Conservation (phyloP, 2,329 filamentous ascomycete genomes). For the Ceratocystis destructans region DNA sequence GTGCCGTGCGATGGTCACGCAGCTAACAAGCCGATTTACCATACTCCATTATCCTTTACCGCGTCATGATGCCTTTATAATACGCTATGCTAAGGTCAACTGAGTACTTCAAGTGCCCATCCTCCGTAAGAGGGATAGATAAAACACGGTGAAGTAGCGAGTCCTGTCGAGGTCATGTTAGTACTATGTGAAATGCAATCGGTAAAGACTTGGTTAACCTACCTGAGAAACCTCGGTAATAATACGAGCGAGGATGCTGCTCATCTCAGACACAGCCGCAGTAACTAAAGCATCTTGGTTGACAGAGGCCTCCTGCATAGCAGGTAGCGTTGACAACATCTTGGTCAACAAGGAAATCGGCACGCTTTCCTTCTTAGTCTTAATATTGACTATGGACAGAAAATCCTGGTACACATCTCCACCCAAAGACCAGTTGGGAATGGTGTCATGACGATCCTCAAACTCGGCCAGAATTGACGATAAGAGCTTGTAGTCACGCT, state of each 20-base stretch:
- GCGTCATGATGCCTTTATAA: constrained; percentile 50
- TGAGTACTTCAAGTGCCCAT: constrained; percentile 56
- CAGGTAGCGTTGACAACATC: constrained; percentile 42
- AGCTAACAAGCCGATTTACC: too few species aligned
- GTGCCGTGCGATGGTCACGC: too few species aligned
- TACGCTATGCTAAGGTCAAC: constrained; percentile 55
- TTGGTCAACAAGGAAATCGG: constrained; percentile 39
- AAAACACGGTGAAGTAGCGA: constrained; percentile 34
- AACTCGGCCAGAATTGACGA: constrained; percentile 60
- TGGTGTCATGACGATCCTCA: constrained; percentile 42
- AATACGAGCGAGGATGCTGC: constrained; percentile 54
- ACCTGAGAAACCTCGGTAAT: constrained; percentile 41
- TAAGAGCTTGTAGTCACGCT: constrained; percentile 61
- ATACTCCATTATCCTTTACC: constrained; percentile 4
- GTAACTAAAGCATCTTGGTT: constrained; percentile 38
- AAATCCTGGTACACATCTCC: constrained; percentile 64
- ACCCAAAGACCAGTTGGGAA: constrained; percentile 63
- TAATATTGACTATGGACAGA: constrained; percentile 36
- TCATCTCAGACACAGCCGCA: constrained; percentile 73
- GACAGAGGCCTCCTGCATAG: constrained; percentile 35
- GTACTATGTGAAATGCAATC: constrained; percentile 4
- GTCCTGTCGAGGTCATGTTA: constrained; percentile 20
- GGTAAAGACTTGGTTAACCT: constrained; percentile 24
- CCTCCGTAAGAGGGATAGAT: constrained; percentile 54
- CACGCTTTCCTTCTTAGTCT: constrained; percentile 29